Base-by-base conservation (phyloP, 2,329 filamentous ascomycete species). In the Ophiognomonia clavigignenti-juglandacearum region DNA sequence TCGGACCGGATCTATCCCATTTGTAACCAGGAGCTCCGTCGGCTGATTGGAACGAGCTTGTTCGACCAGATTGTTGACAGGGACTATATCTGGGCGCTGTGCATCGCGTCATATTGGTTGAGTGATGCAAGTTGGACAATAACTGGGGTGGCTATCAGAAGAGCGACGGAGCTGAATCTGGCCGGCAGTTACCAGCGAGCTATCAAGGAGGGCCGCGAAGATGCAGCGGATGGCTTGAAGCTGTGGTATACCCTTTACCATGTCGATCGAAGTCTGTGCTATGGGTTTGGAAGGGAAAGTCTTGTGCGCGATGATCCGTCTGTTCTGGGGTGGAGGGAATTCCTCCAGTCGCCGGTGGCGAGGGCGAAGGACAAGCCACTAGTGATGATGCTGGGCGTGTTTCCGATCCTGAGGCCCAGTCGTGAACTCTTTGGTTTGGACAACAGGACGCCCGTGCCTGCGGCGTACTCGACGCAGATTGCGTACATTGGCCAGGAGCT, bases 71-170 rank as follows among this genome's bases (percentile, higher is more conserved):
- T 58, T 1, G 57, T 67, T 0, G 59, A 64, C 14, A 56, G 62
- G 5, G 78, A 83, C 45, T 74, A 78, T 46, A 70, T 83, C 19
- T 70, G 78, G 2, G 80, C 77, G 4, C 69, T 83, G 31, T 80
- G 77, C 35, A 73, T 83, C 4, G 79, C 76, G 0, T 74, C 78
- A 0, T 83, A 82, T 54, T 83, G 80, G 80, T 66, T 83, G 0
- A 77, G 76, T 4, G 79, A 83, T 50, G 65, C 82, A 18, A 80
- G 76, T 4, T 82, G 80, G 77, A 82, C 78, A 54, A 65, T 83
- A 0, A 80, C 77, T 0, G 79, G 79, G 0, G 68, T 73, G 45
- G 74, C 73, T 1, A 73, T 75, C 23, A 66, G 74, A 8, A 63
- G 73, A 14, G 74, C 74, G 0, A 71, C 69, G 4, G 73, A 76